Conservation (phyloP, 1,284 basidiomycete species). For the Ustilago shanxiensis region DNA sequence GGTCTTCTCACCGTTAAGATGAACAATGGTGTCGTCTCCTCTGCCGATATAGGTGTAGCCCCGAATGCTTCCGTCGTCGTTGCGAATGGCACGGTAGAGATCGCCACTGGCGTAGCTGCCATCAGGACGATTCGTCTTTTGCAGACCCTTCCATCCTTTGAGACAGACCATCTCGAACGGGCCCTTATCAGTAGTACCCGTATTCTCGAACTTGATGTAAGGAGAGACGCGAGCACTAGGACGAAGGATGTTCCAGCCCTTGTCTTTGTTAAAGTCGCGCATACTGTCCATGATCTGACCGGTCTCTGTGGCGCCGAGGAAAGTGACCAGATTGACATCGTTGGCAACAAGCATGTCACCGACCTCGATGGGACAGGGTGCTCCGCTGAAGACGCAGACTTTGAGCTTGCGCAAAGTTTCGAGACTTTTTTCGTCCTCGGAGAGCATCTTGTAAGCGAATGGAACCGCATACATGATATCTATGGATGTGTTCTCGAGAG, state of each 20-base stretch:
- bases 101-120: constrained; percentile 77
- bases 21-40: constrained; percentile 76
- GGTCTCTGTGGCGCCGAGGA: constrained; percentile 72
- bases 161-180: constrained; percentile 75
- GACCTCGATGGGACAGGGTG: constrained; percentile 72
- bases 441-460: constrained; percentile 73
- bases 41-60: constrained; percentile 76
- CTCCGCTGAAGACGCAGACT: constrained; percentile 73
- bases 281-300: constrained; percentile 72
- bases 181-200: constrained; percentile 30
- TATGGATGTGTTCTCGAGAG: too few relatives aligned
- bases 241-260: constrained; percentile 76
- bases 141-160: constrained; percentile 75
- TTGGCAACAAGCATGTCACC: constrained; percentile 75
- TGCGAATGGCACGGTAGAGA: constrained; percentile 72
- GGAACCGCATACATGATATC: constrained; percentile 71
- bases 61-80: constrained; percentile 72
- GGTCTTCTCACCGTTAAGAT: constrained; percentile 59
- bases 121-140: constrained; percentile 74
- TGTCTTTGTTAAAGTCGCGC: constrained; percentile 75
- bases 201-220: constrained; percentile 41
- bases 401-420: constrained; percentile 73
- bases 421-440: constrained; percentile 74
- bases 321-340: constrained; percentile 75
- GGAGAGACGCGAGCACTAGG: constrained; percentile 46